Percentiles rank a stretch among this genome's conserved stretches.
Conservation (phyloP, 2,329 filamentous ascomycete species). For the Fusarium humuli region DNA sequence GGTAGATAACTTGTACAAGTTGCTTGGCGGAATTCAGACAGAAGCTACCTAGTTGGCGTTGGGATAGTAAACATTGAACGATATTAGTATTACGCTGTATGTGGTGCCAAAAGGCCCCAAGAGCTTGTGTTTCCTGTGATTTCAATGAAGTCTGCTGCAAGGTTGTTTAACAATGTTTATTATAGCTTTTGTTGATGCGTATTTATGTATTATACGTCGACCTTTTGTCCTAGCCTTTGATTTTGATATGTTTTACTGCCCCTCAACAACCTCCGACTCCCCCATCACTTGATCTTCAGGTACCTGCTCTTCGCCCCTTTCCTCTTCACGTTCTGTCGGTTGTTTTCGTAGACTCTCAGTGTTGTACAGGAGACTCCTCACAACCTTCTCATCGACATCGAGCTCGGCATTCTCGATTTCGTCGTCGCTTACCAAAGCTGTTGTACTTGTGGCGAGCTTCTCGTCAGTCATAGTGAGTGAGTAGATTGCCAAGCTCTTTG, state of each 20-base stretch:
- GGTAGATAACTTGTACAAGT: background rate
- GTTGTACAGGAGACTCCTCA: slow-evolving; percentile 59
- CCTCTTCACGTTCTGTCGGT: slow-evolving; percentile 42
- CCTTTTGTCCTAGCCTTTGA: background rate
- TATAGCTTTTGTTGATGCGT: background rate
- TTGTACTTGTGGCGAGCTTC: slow-evolving; percentile 48
- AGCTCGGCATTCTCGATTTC: slow-evolving; percentile 47
- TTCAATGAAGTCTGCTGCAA: background rate
- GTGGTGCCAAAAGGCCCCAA: background rate
- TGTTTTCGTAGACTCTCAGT: slow-evolving; percentile 63
- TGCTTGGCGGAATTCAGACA: background rate
- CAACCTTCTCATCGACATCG: slow-evolving; percentile 53
- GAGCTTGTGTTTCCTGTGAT: background rate
- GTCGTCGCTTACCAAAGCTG: slow-evolving; percentile 43
- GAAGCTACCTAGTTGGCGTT: background rate
- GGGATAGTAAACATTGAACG: background rate
- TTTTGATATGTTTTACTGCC: background rate
- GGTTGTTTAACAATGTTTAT: background rate
- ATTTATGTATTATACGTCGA: background rate
- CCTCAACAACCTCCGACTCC: slow-evolving; percentile 14
- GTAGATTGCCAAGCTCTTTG: slow-evolving; percentile 49
- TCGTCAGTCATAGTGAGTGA: slow-evolving; percentile 49
- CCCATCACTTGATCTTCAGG: slow-evolving; percentile 21
- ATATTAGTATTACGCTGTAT: background rate
- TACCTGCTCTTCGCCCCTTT: slow-evolving; percentile 37